Evolutionary conservation across 176 grass and related monocot species (phyloP).

Genomic region (Hsuehochloa calcarea): DNA sequence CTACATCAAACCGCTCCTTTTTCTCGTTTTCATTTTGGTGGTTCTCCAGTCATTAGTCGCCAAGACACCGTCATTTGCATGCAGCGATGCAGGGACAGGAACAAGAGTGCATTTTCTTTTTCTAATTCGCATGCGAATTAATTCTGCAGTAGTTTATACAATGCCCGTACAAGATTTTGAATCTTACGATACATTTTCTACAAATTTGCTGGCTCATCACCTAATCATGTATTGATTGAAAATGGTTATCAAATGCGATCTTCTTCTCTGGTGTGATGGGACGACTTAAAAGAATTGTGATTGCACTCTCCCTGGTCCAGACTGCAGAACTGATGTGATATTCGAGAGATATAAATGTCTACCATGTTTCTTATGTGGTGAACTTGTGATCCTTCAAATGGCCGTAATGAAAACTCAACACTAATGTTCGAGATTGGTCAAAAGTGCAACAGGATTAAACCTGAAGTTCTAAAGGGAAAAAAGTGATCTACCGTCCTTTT

Average conservation of each 20-base stretch:
- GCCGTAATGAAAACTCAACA: not conserved
- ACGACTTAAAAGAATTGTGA: slow-evolving; percentile 2
- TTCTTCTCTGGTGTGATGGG: slow-evolving; percentile 16
- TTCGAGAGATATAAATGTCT: not conserved
- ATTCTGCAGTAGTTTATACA: not conserved
- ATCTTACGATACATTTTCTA: not conserved
- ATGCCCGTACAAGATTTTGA: not conserved
- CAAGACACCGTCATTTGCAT: not conserved
- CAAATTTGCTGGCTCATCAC: not conserved
- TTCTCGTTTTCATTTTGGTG: slow-evolving; percentile 29
- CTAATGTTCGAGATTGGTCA: slow-evolving; percentile 6
- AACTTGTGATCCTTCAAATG: not conserved
- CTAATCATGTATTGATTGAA: slow-evolving; percentile 5
- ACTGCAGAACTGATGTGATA: not conserved
- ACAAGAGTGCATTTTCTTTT: not conserved
- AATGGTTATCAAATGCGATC: not conserved
- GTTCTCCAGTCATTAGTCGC: slow-evolving; percentile 33
- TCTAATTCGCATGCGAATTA: not conserved
- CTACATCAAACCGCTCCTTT: slow-evolving; percentile 40
- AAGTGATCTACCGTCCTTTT: not conserved
- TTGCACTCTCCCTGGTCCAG: not conserved
- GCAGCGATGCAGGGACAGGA: not conserved
- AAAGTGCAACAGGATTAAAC: not conserved
- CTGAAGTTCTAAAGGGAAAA: not conserved
- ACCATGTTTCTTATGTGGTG: not conserved